Evolutionary conservation across 2,329 filamentous ascomycete species (phyloP).

Genomic region (Colletotrichum orbiculare): DNA sequence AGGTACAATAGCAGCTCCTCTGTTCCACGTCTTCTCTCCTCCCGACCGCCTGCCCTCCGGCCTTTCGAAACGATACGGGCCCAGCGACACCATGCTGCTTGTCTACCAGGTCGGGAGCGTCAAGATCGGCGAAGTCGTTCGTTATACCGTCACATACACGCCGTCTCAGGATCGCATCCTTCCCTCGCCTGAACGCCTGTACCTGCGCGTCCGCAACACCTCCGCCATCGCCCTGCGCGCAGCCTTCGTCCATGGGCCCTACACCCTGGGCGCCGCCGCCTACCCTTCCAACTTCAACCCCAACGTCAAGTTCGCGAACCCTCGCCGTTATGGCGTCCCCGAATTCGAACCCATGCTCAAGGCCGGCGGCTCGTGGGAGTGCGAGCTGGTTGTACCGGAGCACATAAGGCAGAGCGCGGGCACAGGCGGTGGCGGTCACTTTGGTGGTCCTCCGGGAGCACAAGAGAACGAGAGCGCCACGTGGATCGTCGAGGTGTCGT

Average conservation of each 20-base stretch:
- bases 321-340: constrained; percentile 79
- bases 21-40: not conserved
- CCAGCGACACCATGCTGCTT: constrained; percentile 76
- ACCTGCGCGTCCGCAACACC: constrained; percentile 91
- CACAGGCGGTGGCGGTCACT: constrained; percentile 55
- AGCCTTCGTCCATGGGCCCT: constrained; percentile 95
- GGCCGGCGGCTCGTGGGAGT: constrained; percentile 88
- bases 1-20: constrained; percentile 20
- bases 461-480: constrained; percentile 70
- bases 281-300: constrained; percentile 88
- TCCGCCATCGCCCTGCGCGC: constrained; percentile 90
- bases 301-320: constrained; percentile 78
- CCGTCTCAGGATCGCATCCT: constrained; percentile 90
- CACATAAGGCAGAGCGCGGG: constrained; percentile 75
- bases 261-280: constrained; percentile 87
- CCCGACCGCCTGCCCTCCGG: constrained; percentile 1
- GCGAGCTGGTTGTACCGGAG: constrained; percentile 83
- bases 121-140: constrained; percentile 93
- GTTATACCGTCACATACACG: constrained; percentile 92
- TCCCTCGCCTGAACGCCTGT: constrained; percentile 82
- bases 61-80: not conserved
- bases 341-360: constrained; percentile 98
- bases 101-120: constrained; percentile 91
- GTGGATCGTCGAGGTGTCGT: constrained; percentile 92
- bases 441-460: constrained; percentile 51